Base-by-base conservation (phyloP, 192 early-diverging fungal species). In the Rhizoclosmatium globosum region DNA sequence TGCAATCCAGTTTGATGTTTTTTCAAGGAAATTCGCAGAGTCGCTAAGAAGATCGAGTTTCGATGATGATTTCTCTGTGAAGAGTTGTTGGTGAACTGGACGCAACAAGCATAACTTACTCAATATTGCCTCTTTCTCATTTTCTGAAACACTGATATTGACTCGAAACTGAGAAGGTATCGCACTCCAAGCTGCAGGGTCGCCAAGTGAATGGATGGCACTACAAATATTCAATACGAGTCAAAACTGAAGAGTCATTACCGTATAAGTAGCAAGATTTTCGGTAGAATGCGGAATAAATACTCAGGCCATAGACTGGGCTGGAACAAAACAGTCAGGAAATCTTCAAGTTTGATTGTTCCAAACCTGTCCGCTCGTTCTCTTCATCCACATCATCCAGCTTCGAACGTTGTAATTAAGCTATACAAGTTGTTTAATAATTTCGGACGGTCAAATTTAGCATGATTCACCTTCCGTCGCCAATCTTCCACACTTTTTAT, bases 181-280 rank as follows among this genome's bases (percentile, higher is more conserved):
- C 42, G 66, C 23, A 44, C 39, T 45, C 81, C 68, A 82, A 21
- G 75, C 41, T 11, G 31, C 11, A 38, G 82, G 79, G 39, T 79
- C 65, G 62, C 83, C 76, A 39, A 81, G 44, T n/a, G n/a, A 11
- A 74, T 84, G 83, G 4, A 83, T 41, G 23, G n/a, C 57, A 4
- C 79, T 76, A 4, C 56, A 41, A 50, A 53, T 17, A 4, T 6
- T 62, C 60, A 62, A 62, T 31, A 62, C 4, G n/a, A 62, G 9
- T 13, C 21, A 4, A 6, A 62, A 62, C 4, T 4, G 4, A 62
- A 62, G 60, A 38, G 60, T 4, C 4, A 62, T 1, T 43, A 75
- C 73, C 60, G 9, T 43, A 43, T 44, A 19, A 62, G 15, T 38
- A 6, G 39, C 6, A 75, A 42, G 11, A 75, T 64, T 64, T 47